Conservation (phyloP, 2,329 filamentous ascomycete genomes). For the Aureobasidium leucospermi region DNA sequence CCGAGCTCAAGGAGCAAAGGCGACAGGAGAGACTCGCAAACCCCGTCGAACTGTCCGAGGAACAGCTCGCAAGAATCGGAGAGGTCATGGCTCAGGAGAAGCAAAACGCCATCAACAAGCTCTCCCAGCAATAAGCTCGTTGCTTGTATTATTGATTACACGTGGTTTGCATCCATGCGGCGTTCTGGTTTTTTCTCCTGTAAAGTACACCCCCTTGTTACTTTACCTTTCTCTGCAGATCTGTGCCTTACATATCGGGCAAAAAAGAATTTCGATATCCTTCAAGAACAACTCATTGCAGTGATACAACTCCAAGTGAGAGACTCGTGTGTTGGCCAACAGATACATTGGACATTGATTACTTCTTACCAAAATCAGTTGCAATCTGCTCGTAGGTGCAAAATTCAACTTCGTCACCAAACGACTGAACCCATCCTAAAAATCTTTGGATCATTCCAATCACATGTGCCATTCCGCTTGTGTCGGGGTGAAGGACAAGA, state of each 20-base stretch:
- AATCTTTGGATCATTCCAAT: conserved; percentile 51
- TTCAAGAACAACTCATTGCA: neutral
- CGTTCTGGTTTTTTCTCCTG: conserved; percentile 5
- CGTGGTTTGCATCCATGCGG: conserved; percentile 11
- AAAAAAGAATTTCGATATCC: neutral
- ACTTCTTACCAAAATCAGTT: conserved; percentile 22
- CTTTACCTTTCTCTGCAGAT: neutral
- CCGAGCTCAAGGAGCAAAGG: conserved; percentile 34
- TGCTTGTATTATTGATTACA: conserved; percentile 2
- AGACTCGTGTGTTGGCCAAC: too few species aligned
- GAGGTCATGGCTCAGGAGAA: conserved; percentile 29
- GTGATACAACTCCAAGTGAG: too few species aligned
- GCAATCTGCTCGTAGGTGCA: conserved; percentile 38
- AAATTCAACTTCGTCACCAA: conserved; percentile 40
- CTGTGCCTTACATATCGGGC: neutral
- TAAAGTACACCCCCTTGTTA: conserved; percentile 9
- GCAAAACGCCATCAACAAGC: conserved; percentile 2
- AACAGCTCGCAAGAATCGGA: conserved; percentile 36
- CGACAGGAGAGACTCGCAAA: conserved; percentile 30
- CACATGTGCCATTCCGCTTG: conserved; percentile 54
- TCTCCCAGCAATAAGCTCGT: conserved; percentile 5
- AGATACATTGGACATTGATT: neutral
- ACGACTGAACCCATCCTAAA: conserved; percentile 43
- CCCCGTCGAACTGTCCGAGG: conserved; percentile 28
- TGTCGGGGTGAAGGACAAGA: conserved; percentile 51